Conservation (phyloP, 83 land plant species). For the Picea engelmannii region DNA sequence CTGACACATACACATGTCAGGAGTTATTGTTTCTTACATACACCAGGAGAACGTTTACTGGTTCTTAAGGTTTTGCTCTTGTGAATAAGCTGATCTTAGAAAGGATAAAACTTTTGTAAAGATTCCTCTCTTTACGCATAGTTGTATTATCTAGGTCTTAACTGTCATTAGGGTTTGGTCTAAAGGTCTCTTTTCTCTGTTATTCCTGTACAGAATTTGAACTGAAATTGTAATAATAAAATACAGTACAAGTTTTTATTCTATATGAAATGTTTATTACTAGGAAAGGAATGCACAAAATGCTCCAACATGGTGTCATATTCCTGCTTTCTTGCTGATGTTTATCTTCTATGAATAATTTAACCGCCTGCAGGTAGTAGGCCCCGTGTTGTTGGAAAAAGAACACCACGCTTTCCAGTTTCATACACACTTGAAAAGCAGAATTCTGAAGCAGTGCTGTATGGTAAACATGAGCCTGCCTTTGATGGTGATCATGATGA, state of each 20-base stretch:
- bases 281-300: not conserved
- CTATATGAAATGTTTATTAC: not conserved
- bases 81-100: too few relatives aligned
- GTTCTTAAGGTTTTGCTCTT: too few relatives aligned
- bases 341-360: not conserved
- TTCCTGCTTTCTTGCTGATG: not conserved
- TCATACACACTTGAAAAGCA: too few relatives aligned
- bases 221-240: not conserved
- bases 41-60: not conserved
- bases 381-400: too few relatives aligned
- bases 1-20: not conserved
- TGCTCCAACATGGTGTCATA: not conserved
- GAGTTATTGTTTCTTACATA: not conserved
- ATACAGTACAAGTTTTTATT: not conserved
- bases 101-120: not conserved
- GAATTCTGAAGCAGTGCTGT: too few relatives aligned
- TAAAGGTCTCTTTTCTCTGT: not conserved
- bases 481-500: too few relatives aligned
- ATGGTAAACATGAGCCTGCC: too few relatives aligned
- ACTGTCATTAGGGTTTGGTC: not conserved
- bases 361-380: constrained; percentile 35
- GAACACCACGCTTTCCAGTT: too few relatives aligned
- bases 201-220: not conserved
- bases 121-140: not conserved
- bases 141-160: not conserved